phyloP scores from a whole-genome alignment of 2,329 filamentous ascomycete species.

The Colletotrichum tropicale region DNA sequence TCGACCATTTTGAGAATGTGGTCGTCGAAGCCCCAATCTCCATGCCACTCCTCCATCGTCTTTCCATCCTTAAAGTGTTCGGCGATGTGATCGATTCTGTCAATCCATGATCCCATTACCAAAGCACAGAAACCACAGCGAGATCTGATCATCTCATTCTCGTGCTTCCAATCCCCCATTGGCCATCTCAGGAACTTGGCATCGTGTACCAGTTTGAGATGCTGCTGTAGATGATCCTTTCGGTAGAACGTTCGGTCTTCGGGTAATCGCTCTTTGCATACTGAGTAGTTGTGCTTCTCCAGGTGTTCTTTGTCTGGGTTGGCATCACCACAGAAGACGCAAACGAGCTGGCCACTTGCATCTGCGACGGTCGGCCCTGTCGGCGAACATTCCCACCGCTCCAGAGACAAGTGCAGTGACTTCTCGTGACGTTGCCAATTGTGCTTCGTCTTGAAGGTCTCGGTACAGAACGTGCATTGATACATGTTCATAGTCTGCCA shows the following conservation, averaged over 20 bases:
- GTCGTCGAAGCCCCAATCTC: slow-evolving; percentile 42
- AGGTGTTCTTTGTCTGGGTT: slow-evolving; percentile 37
- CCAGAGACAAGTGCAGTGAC: slow-evolving; percentile 45
- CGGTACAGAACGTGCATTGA: slow-evolving; percentile 52
- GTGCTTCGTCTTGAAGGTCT: slow-evolving; percentile 48
- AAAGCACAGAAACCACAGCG: slow-evolving; percentile 43
- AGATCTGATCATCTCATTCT: slow-evolving; percentile 19
- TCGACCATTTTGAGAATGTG: slow-evolving; percentile 38
- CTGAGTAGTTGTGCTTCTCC: slow-evolving; percentile 39
- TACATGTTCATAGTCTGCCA: slow-evolving; percentile 21
- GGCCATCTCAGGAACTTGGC: slow-evolving; percentile 7
- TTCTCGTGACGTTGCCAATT: slow-evolving; percentile 57
- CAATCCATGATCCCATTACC: slow-evolving; percentile 35
- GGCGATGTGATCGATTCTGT: slow-evolving; percentile 40
- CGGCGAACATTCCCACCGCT: slow-evolving; percentile 47
- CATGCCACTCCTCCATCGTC: slow-evolving; percentile 44
- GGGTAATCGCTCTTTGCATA: slow-evolving; percentile 53
- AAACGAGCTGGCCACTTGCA: slow-evolving; percentile 36
- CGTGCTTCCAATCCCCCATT: slow-evolving; percentile 11
- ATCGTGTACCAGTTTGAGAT: slow-evolving; percentile 29
- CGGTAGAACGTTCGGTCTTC: slow-evolving; percentile 48
- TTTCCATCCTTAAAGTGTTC: slow-evolving; percentile 42
- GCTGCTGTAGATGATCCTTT: slow-evolving; percentile 49
- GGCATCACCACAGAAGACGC: slow-evolving; percentile 40
- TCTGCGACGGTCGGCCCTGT: slow-evolving; percentile 28